phyloP scores from a whole-genome alignment of 2,329 filamentous ascomycete species.

The Fusarium virguliforme region DNA sequence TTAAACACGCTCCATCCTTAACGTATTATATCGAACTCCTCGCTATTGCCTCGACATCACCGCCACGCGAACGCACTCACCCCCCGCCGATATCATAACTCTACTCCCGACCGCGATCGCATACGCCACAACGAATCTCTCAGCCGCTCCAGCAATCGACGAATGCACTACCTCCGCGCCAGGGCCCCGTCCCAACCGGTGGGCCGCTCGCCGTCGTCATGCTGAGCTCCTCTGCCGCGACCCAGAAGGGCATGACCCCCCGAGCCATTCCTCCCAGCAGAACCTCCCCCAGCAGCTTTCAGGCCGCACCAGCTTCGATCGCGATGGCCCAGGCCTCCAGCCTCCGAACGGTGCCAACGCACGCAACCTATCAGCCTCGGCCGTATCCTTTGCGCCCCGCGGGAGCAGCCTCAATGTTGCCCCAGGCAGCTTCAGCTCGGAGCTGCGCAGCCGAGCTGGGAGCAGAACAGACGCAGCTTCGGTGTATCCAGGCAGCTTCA shows the following conservation, averaged over 20 bases:
- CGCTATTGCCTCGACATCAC: neutral
- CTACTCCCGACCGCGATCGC: constrained; percentile 35
- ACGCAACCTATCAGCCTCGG: constrained; percentile 68
- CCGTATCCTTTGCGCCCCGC: constrained; percentile 76
- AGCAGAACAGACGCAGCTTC: constrained; percentile 58
- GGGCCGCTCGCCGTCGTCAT: constrained; percentile 55
- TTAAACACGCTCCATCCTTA: constrained; percentile 21
- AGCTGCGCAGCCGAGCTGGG: constrained; percentile 76
- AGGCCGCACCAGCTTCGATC: constrained; percentile 64
- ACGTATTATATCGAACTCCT: constrained; percentile 13
- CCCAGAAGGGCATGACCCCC: constrained; percentile 53
- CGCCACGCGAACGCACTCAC: constrained; percentile 16
- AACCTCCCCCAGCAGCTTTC: constrained; percentile 52
- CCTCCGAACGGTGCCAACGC: constrained; percentile 62
- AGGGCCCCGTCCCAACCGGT: constrained; percentile 60
- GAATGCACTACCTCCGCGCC: constrained; percentile 56
- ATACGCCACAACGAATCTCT: constrained; percentile 31
- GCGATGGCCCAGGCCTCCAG: constrained; percentile 68
- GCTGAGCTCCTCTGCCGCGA: constrained; percentile 55
- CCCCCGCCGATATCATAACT: constrained; percentile 19
- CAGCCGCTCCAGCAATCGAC: constrained; percentile 47
- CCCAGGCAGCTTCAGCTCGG: constrained; percentile 91
- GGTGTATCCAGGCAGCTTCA: constrained; percentile 58
- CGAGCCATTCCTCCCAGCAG: constrained; percentile 58
- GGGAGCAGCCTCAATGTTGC: constrained; percentile 79